Evolutionary conservation across 1,139 yeast species (phyloP).

Genomic region (Keqinozyma sinolaborantium): DNA sequence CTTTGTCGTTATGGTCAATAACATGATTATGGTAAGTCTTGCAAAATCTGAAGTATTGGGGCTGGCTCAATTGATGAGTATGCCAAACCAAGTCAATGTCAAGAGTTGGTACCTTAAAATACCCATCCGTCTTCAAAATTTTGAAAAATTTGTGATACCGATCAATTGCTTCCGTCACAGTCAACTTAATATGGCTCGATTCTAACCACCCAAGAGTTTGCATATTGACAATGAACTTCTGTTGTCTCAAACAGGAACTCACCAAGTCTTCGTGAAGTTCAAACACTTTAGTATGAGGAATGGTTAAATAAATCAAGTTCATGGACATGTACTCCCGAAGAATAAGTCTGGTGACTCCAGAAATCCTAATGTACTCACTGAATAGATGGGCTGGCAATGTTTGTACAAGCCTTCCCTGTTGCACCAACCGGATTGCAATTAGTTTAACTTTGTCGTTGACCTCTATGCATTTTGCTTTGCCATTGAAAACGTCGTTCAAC

Average conservation of each 20-base stretch:
- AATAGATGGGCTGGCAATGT: too few relatives aligned
- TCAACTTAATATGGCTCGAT: conserved; percentile 16
- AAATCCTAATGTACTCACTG: too few relatives aligned
- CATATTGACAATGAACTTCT: conserved; percentile 29
- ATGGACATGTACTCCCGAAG: too few relatives aligned
- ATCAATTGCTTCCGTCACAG: conserved; percentile 17
- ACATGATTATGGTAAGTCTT: conserved; percentile 5
- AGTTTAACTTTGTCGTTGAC: too few relatives aligned
- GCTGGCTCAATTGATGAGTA: conserved; percentile 30
- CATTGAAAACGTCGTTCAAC: too few relatives aligned
- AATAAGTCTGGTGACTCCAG: too few relatives aligned
- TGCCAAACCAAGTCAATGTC: conserved; percentile 42
- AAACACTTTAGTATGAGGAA: conserved; percentile 5
- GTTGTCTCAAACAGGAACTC: conserved; percentile 31
- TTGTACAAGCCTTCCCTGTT: too few relatives aligned
- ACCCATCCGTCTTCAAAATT: conserved; percentile 7
- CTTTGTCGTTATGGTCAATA: conserved; percentile 16
- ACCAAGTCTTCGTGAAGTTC: conserved; percentile 26
- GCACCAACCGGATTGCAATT: too few relatives aligned
- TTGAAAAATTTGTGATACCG: conserved; percentile 25
- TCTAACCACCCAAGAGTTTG: conserved; percentile 25
- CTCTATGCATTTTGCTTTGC: too few relatives aligned
- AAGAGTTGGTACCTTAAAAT: conserved; percentile 32
- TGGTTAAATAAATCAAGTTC: too few relatives aligned
- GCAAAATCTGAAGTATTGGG: conserved; percentile 20